Base-by-base conservation (phyloP, 495 filamentous ascomycete species). In the Pyronema omphalodes region DNA sequence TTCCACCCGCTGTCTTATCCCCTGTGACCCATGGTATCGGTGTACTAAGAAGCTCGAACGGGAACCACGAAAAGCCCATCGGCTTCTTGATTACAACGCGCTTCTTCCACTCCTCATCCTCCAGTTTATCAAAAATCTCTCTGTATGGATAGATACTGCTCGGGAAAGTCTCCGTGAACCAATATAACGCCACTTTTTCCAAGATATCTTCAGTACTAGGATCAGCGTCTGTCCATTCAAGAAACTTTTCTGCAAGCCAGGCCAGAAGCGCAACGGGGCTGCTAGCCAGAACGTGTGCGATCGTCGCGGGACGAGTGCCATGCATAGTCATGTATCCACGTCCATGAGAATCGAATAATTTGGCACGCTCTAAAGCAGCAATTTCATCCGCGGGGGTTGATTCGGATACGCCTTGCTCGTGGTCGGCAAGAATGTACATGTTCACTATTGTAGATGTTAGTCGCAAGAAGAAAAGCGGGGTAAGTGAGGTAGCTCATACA, bases 161-260 rank as follows among this genome's bases (percentile, higher is more conserved):
- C 7, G 75, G 71, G 45, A 77, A 77, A 3, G 73, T 72, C 6
- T 78, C 68, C 0, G 78, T 82, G 29, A 83, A 71, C 82, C 81
- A 84, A 64, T 80, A 86, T 15, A 83, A 62, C 1, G 71, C 75
- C 17, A 81, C 68, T 1, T 69, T 64, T 33, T 74, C 71, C 3
- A 83, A 69, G 35, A 86, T 80, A 6, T 66, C 71, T 15, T 81
- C 68, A 1, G 35, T n/a, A n/a, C 9, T 9, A 1, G 78, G 71
- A 6, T 72, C 65, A 1, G 67, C 65, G 54, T 83, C 79, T 5
- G 70, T 68, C 81, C 81, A 84, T 43, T 75, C 72, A 15, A 82
- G 56, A 58, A 77, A 76, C 59, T 86, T 84, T 64, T 84, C 82
- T 17, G 77, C 80, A 48, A 82, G 67, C 80, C 82, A 86, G 23